Evolutionary conservation across 495 filamentous ascomycete species (phyloP), one percentile per base, ranked within the genome.

Genomic region (Elaphomyces granulatus): DNA sequence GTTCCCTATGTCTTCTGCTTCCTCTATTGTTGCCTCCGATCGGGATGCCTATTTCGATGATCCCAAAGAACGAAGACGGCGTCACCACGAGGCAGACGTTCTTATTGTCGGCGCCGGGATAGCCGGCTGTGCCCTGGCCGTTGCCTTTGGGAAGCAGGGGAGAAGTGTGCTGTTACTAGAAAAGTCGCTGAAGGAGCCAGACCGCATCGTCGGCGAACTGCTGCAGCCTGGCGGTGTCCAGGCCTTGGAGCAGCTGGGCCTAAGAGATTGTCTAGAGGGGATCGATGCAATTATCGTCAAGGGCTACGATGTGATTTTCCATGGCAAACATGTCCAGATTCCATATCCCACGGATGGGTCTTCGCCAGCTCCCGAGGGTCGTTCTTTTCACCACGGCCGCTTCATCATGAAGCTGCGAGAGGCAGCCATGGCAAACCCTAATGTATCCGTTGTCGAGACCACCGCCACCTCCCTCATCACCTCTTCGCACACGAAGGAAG

Each of bases 181-280:
- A 60, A 68, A 69, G 46, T 88, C 80, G 58, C 64, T 94, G 56
- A 87, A 88, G 60, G 83, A 95, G 63, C 90, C 90, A 9, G 85
- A 96, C 64, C 78, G 90, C 40, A 98, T 98, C 50, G 87, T 98
- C 15, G 90, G 90, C 40, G 90, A 98, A 64, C 61, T 98, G 43
- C 62, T 98, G 52, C 90, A 98, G 56, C 90, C 90, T 3, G 90
- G 90, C 20, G 90, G 90, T 32, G 78, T 94, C 30, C 61, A 68
- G 32, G 87, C 92, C 15, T 67, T 98, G 45, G 70, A 79, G 50
- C 75, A 80, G 47, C 63, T 98, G 38, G 92, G 92, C 4, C 59
- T 98, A 37, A 57, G 57, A 33, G 74, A 83, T 44, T 94, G 87
- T 53, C 65, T 98, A 12, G 87, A 98, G 40, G 81, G 63, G 12